Percentiles rank a stretch among this genome's conserved stretches.
These are phyloP conservation scores for Tubosaeta brunneosetosa DNA, from an alignment of 768 basidiomycete species.

Conservation along the genomic window DNA sequence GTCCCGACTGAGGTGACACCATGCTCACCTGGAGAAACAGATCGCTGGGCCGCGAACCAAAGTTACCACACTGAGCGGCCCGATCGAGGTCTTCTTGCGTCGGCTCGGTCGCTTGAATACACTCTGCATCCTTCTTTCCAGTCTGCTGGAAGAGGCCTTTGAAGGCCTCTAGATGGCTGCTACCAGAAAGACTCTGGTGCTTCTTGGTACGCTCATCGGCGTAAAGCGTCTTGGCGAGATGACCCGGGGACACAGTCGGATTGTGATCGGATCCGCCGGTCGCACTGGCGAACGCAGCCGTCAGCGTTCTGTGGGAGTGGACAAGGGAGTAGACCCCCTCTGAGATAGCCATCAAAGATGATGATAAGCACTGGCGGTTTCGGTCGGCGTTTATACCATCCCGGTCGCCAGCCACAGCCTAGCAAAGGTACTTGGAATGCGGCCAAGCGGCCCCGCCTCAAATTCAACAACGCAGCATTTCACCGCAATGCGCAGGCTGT, in stretches of 20 bases:
- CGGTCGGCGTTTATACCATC: background rate
- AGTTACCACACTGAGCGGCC: conserved; percentile 47
- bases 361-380: background rate
- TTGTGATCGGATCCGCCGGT: conserved; percentile 19
- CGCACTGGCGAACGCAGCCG: conserved; percentile 37
- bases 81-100: conserved; percentile 41
- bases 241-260: conserved; percentile 23
- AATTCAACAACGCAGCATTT: background rate
- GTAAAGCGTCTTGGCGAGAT: conserved; percentile 40
- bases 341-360: conserved; percentile 22
- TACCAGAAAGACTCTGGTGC: conserved; percentile 17
- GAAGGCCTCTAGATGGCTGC: conserved; percentile 16
- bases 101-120: conserved; percentile 22
- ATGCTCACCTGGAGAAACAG: conserved; percentile 53
- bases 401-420: background rate
- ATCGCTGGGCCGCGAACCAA: conserved; percentile 50
- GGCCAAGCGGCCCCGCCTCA: background rate
- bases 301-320: conserved; percentile 35
- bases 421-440: background rate
- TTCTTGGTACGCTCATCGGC: conserved; percentile 26
- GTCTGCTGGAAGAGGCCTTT: conserved; percentile 15
- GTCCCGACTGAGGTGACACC: background rate
- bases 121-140: conserved; percentile 15
- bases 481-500: background rate
- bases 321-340: conserved; percentile 31